These are phyloP conservation scores for Xylariaceae sp. DNA, from an alignment of 2,329 filamentous ascomycete species.

Conservation along the genomic window DNA sequence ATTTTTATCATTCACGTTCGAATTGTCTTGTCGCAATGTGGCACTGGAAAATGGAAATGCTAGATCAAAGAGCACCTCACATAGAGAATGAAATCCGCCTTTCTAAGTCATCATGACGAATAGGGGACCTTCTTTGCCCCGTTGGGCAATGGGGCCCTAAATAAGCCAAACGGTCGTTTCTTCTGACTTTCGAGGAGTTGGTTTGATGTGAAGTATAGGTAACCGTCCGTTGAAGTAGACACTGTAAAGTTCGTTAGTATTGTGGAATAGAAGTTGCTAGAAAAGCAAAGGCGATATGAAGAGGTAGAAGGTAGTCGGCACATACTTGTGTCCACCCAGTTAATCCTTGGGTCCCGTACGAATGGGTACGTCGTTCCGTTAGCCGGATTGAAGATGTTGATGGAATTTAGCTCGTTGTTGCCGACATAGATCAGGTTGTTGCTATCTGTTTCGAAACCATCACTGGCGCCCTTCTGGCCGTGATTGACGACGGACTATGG, in stretches of 20 bases:
- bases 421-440: conserved; percentile 57
- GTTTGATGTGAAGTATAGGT: conserved; percentile 61
- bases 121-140: conserved; percentile 33
- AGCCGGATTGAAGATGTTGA: conserved; percentile 50
- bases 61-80: no score
- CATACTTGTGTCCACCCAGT: conserved; percentile 56
- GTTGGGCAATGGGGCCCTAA: conserved; percentile 35
- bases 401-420: conserved; percentile 57
- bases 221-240: conserved; percentile 51
- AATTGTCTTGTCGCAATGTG: no score
- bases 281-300: not conserved
- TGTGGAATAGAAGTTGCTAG: not conserved
- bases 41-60: no score
- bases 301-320: no score
- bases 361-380: conserved; percentile 50
- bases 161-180: conserved; percentile 36
- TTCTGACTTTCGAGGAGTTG: conserved; percentile 46
- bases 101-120: not conserved
- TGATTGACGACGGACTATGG: conserved; percentile 50
- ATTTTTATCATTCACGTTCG: no score
- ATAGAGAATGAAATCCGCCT: no score
- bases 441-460: conserved; percentile 59
- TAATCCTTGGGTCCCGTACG: conserved; percentile 50
- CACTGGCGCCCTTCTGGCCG: conserved; percentile 56
- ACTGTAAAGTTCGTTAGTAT: conserved; percentile 33